Conservation (phyloP, 2,329 filamentous ascomycete species). For the Xylaria sp. region DNA sequence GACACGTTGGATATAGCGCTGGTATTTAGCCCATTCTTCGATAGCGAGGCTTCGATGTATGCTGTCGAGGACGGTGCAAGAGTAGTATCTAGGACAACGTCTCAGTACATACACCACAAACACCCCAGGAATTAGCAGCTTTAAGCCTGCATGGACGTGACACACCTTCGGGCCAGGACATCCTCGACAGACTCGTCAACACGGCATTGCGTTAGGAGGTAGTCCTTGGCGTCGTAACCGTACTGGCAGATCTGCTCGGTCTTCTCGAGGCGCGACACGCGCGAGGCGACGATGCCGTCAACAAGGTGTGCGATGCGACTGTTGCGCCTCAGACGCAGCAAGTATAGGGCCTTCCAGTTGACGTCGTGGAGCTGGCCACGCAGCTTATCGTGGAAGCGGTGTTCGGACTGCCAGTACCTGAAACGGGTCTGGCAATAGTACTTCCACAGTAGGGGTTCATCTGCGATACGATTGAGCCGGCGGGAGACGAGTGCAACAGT, state of each 20-base stretch:
- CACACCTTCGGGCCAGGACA: conserved; percentile 70
- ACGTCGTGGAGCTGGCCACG: conserved; percentile 63
- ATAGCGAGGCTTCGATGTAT: conserved; percentile 85
- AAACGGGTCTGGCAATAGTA: conserved; percentile 76
- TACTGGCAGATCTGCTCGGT: conserved; percentile 75
- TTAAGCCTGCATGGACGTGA: not conserved
- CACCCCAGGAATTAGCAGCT: not conserved
- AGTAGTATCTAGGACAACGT: conserved; percentile 68
- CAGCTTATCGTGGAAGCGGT: conserved; percentile 69
- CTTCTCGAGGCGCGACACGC: conserved; percentile 74
- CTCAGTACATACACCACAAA: conserved; percentile 18
- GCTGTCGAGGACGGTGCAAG: conserved; percentile 76
- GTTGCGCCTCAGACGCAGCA: conserved; percentile 65
- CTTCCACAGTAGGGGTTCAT: conserved; percentile 82
- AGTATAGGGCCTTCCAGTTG: conserved; percentile 79
- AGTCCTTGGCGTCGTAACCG: conserved; percentile 91
- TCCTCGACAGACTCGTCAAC: conserved; percentile 72
- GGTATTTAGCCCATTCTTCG: conserved; percentile 75
- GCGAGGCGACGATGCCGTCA: conserved; percentile 75
- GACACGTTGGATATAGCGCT: conserved; percentile 47
- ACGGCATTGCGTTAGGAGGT: conserved; percentile 73
- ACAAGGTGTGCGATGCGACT: conserved; percentile 64
- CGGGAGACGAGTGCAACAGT: conserved; percentile 66
- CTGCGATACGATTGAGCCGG: conserved; percentile 71
- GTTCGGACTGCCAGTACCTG: conserved; percentile 76